Evolutionary conservation across 257 asterid genomes (phyloP).

Genomic region (Solanum lignicaule): DNA sequence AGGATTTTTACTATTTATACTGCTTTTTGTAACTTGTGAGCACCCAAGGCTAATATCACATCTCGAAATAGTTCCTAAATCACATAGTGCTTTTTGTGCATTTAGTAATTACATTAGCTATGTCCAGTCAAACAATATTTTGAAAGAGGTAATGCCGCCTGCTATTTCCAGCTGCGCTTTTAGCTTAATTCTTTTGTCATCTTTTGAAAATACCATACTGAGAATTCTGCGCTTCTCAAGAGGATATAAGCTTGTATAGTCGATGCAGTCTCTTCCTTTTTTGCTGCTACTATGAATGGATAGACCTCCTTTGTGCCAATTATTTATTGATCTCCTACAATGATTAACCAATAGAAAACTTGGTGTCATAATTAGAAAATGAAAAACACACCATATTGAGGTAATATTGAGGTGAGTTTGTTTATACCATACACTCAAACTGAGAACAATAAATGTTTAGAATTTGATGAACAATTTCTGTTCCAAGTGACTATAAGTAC

Average conservation of each 20-base stretch:
- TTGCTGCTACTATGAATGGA: background rate
- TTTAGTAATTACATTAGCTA: background rate
- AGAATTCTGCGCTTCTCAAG: background rate
- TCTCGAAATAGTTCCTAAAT: background rate
- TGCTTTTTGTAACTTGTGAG: background rate
- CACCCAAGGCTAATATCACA: background rate
- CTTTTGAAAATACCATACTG: background rate
- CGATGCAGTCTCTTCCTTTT: background rate
- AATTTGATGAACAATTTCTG: background rate
- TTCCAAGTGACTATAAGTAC: background rate
- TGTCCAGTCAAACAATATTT: background rate
- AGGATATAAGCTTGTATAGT: background rate
- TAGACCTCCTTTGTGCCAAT: background rate
- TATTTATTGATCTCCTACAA: background rate
- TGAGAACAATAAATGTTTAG: background rate
- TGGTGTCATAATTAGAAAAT: background rate
- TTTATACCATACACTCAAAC: background rate
- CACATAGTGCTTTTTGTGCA: background rate
- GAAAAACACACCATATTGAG: background rate
- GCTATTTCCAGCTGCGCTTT: background rate
- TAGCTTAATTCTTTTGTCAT: background rate
- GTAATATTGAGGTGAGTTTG: background rate
- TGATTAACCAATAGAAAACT: background rate
- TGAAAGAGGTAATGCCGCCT: background rate
- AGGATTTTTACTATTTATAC: background rate